Conservation (phyloP, 139 green algal genomes). For the Zygnema cylindricum region DNA sequence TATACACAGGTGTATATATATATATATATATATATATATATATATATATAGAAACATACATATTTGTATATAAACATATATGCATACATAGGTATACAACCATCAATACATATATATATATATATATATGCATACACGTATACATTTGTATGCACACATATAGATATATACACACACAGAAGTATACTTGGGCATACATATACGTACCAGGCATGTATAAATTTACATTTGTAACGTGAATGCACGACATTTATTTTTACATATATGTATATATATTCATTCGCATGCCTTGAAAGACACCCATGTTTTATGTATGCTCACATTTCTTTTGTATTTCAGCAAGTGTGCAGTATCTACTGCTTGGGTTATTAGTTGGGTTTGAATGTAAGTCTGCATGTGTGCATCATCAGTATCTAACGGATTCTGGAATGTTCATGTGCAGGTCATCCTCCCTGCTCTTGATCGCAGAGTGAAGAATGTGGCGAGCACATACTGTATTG, state of each 20-base stretch:
- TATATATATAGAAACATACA: too few species aligned
- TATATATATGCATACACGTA: too few species aligned
- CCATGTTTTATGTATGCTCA: neutral
- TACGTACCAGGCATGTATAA: too few species aligned
- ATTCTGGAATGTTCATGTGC: neutral
- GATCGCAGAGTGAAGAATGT: conserved; percentile 60
- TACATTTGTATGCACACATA: too few species aligned
- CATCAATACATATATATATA: too few species aligned
- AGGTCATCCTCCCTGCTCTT: conserved; percentile 68
- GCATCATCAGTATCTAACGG: neutral
- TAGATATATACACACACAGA: too few species aligned
- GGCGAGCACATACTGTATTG: conserved; percentile 42
- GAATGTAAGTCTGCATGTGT: neutral
- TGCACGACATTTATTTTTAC: neutral
- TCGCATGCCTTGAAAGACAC: neutral
- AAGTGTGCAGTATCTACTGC: neutral
- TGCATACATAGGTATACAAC: too few species aligned
- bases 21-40: too few species aligned
- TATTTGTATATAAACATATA: too few species aligned
- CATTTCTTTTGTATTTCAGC: neutral
- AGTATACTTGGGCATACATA: too few species aligned
- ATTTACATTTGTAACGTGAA: too few species aligned
- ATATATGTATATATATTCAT: neutral
- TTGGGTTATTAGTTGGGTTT: neutral
- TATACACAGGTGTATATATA: too few species aligned